These are phyloP conservation scores for Ustilago hordei DNA, from an alignment of 1,284 basidiomycete species.

Conservation along the genomic window DNA sequence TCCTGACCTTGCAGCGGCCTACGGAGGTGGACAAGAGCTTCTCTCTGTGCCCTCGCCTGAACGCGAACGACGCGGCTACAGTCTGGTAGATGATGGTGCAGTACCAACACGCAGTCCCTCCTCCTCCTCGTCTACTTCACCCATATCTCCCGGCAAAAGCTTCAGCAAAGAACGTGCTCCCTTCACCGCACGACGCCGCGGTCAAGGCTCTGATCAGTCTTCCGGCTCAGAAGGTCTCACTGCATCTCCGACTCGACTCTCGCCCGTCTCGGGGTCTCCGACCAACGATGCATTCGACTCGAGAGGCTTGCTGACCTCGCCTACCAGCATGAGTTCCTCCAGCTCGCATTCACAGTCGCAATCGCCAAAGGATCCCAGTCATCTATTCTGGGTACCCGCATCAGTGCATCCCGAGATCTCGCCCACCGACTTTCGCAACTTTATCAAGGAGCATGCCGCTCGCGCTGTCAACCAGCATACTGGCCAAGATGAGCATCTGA, in stretches of 20 bases:
- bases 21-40: slow-evolving; percentile 54
- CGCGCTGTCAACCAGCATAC: slow-evolving; percentile 65
- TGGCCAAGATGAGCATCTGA: slow-evolving; percentile 11
- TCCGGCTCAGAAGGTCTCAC: slow-evolving; percentile 21
- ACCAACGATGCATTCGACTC: slow-evolving; percentile 29
- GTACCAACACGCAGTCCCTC: slow-evolving; percentile 40
- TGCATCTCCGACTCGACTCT: slow-evolving; percentile 19
- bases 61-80: slow-evolving; percentile 47
- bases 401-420: slow-evolving; percentile 96
- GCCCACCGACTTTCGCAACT: slow-evolving; percentile 91
- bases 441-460: slow-evolving; percentile 89
- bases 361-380: slow-evolving; percentile 57
- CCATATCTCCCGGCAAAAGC: slow-evolving; percentile 16
- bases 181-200: slow-evolving; percentile 59
- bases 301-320: slow-evolving; percentile 19
- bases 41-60: slow-evolving; percentile 38
- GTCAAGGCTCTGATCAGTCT: slow-evolving; percentile 35
- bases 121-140: slow-evolving; percentile 32
- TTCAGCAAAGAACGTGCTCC: slow-evolving; percentile 37
- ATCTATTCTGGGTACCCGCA: slow-evolving; percentile 98
- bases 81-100: slow-evolving; percentile 55
- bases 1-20: slow-evolving; percentile 59
- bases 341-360: slow-evolving; percentile 34
- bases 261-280: slow-evolving; percentile 20
- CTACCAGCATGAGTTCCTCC: slow-evolving; percentile 25